phyloP scores from a whole-genome alignment of 176 grass and related monocot species.

The Oryza nivara region DNA sequence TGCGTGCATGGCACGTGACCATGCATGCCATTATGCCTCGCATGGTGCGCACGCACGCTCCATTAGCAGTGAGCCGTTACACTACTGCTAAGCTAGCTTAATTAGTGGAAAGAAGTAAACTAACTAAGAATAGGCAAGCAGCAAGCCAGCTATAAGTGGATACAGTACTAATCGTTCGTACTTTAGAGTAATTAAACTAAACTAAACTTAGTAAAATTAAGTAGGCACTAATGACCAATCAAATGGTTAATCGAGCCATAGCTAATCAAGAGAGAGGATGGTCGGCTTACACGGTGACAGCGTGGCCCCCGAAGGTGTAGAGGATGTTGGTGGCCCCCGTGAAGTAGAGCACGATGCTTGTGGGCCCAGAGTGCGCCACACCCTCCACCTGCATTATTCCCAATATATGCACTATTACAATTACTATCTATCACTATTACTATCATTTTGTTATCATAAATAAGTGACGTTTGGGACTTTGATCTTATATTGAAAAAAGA shows the following conservation, averaged over 20 bases:
- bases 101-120: neutral
- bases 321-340: conserved; percentile 97
- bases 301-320: conserved; percentile 96
- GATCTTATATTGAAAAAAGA: no score
- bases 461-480: no score
- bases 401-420: no score
- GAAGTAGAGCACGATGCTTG: conserved; percentile 87
- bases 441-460: no score
- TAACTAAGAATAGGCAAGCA: neutral
- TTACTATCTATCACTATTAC: no score
- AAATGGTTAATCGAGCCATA: neutral
- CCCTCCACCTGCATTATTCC: conserved; percentile 51
- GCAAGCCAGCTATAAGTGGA: no score
- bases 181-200: neutral
- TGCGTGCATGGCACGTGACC: neutral
- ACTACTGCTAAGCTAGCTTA: neutral
- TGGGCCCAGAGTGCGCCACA: conserved; percentile 73
- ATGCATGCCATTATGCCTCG: neutral
- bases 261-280: neutral
- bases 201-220: neutral
- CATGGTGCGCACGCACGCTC: neutral
- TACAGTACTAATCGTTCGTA: no score
- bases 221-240: neutral
- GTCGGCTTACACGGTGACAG: conserved; percentile 86
- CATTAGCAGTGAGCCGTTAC: neutral